phyloP scores from a whole-genome alignment of 176 grass and related monocot species.

The Cenchrus purpureus region DNA sequence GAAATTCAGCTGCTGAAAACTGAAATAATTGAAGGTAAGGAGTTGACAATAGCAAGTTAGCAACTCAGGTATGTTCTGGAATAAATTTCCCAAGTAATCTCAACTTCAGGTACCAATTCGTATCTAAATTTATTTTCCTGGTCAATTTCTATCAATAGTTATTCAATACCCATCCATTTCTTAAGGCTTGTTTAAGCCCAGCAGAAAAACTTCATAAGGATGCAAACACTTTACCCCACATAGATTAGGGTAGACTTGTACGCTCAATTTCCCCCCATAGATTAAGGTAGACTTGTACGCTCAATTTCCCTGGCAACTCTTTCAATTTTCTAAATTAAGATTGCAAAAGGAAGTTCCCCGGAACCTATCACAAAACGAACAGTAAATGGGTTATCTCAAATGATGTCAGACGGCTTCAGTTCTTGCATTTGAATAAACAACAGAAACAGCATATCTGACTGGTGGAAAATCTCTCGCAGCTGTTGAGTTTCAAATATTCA shows the following conservation, averaged over 20 bases:
- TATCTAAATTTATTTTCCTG: background rate
- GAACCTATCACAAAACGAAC: background rate
- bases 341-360: background rate
- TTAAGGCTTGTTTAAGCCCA: background rate
- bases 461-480: background rate
- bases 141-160: background rate
- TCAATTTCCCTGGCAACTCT: too few species aligned
- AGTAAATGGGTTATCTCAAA: background rate
- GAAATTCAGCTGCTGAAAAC: background rate
- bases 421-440: conserved; percentile 22
- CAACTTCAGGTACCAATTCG: background rate
- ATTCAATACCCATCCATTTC: background rate
- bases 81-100: background rate
- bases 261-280: too few species aligned
- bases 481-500: conserved; percentile 48
- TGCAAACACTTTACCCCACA: too few species aligned
- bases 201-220: too few species aligned
- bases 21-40: background rate
- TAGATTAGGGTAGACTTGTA: too few species aligned
- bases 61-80: background rate
- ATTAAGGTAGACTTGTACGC: too few species aligned
- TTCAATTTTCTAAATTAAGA: background rate
- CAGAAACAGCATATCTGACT: background rate
- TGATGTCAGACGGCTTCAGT: background rate
- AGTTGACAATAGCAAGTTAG: background rate